Conservation (phyloP, 345 rosid genomes). For the Citrus trifoliata region DNA sequence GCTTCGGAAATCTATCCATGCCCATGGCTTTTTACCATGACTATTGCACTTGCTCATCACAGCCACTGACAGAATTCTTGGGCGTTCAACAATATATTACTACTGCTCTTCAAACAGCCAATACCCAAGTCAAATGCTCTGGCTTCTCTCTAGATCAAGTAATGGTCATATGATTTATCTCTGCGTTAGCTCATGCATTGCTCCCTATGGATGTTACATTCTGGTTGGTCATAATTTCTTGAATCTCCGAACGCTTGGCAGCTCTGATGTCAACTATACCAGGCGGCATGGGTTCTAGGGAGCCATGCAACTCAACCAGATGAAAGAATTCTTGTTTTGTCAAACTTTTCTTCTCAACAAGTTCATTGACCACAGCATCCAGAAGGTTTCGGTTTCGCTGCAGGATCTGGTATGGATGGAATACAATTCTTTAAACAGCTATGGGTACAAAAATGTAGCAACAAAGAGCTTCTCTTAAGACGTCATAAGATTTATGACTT, state of each 20-base stretch:
- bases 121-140: neutral
- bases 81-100: neutral
- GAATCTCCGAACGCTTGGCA: slow-evolving; percentile 51
- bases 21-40: no score
- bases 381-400: slow-evolving; percentile 52
- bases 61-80: neutral
- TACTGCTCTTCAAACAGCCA: neutral
- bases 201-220: slow-evolving; percentile 19
- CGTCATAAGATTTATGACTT: neutral
- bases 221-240: slow-evolving; percentile 43
- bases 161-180: neutral
- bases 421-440: slow-evolving; percentile 1
- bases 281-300: slow-evolving; percentile 53
- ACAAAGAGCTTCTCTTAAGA: neutral
- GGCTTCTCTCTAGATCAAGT: neutral
- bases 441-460: neutral
- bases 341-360: slow-evolving; percentile 68
- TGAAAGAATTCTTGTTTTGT: slow-evolving; percentile 67
- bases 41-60: neutral
- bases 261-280: slow-evolving; percentile 63
- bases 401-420: slow-evolving; percentile 42
- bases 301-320: slow-evolving; percentile 69
- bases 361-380: slow-evolving; percentile 68
- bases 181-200: neutral
- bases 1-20: neutral